A percentile compares a stretch with the other conserved stretches of the same genome.
phyloP scores from a whole-genome alignment of 805 yeast genomes.

The Pichia cabralensis region DNA sequence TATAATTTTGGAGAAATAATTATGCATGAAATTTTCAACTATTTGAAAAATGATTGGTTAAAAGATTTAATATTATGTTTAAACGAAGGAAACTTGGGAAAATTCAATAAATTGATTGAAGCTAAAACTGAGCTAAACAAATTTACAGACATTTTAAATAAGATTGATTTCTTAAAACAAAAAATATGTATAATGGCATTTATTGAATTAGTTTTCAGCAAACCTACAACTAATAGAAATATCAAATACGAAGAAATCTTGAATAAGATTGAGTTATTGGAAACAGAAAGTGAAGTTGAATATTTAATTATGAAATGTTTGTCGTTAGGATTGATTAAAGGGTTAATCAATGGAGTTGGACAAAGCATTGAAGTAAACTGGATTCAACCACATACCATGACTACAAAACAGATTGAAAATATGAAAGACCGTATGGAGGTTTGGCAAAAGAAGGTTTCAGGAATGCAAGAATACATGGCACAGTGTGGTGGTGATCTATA shows the following conservation, averaged over 20 bases:
- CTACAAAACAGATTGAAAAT: constrained; percentile 62
- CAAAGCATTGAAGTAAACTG: constrained; percentile 74
- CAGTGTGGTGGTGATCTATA: constrained; percentile 51
- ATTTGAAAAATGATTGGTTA: constrained; percentile 49
- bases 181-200: constrained; percentile 89
- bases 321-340: constrained; percentile 72
- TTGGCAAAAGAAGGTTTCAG: constrained; percentile 73
- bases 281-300: constrained; percentile 68
- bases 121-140: constrained; percentile 6
- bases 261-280: constrained; percentile 49
- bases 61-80: constrained; percentile 58
- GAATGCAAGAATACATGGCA: constrained; percentile 52
- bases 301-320: constrained; percentile 86
- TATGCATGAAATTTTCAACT: constrained; percentile 71
- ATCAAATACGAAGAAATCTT: constrained; percentile 69
- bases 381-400: constrained; percentile 94
- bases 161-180: constrained; percentile 66
- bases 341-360: constrained; percentile 83
- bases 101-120: constrained; percentile 39
- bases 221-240: constrained; percentile 65
- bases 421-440: constrained; percentile 64
- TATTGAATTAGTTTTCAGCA: constrained; percentile 72
- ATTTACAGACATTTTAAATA: constrained; percentile 32
- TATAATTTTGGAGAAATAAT: constrained; percentile 94
- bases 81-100: constrained; percentile 66